Percentiles rank a stretch among this genome's conserved stretches.
Conservation (phyloP, 257 asterid genomes). For the Solanum appendiculatum region DNA sequence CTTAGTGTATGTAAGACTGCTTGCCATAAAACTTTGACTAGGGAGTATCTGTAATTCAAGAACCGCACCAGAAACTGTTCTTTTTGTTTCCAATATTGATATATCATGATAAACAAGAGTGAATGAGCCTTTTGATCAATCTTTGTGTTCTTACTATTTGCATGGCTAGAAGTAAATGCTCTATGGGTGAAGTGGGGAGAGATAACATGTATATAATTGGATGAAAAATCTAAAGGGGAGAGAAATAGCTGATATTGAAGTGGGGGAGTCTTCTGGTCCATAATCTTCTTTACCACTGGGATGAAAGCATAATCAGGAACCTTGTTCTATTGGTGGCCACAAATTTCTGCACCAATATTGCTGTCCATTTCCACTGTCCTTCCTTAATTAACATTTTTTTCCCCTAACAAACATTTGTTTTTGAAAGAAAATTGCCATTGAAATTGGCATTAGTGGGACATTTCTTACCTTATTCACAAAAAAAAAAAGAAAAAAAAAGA, state of each 20-base stretch:
- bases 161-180: background rate
- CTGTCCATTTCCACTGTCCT: background rate
- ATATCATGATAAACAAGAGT: background rate
- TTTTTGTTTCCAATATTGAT: background rate
- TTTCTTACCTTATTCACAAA: background rate
- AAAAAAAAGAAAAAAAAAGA: too few species aligned
- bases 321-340: background rate
- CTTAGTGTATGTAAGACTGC: background rate
- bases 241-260: background rate
- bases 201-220: background rate
- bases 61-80: background rate
- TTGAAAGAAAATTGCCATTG: background rate
- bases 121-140: background rate
- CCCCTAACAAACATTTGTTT: background rate
- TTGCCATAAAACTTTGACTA: background rate
- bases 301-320: background rate
- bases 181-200: background rate
- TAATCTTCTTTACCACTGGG: background rate
- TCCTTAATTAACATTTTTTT: too few species aligned
- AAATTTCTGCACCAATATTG: background rate
- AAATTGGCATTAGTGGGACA: background rate
- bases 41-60: background rate
- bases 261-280: background rate
- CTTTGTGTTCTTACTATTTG: background rate
- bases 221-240: background rate